Evolutionary conservation across 1,284 basidiomycete species (phyloP), one percentile per base, ranked within the genome.

Genomic region (Puccinia triticina): DNA sequence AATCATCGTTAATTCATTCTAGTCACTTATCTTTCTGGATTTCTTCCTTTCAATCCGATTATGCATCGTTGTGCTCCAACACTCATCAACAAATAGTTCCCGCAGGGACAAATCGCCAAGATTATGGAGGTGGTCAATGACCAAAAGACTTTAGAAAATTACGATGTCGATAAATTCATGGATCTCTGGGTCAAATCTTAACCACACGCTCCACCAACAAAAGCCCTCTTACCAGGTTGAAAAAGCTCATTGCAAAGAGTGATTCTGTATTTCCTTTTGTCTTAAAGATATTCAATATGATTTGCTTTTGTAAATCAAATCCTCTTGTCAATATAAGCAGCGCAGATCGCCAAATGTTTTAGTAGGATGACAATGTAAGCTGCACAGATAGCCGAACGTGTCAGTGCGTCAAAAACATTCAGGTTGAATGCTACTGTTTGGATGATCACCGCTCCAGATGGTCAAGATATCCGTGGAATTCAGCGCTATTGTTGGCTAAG

Each of bases 111-210:
- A 66, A 48, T 81, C 37, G 57, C 14, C 37, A 81, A 66, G 32
- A 81, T 81, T 21, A 50, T 74, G 26, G 55, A 73, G 40, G 79
- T 74, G 21, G 69, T 81, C 40, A 74, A 74, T 50, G 79, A 81
- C 73, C 79, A 81, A 66, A 46, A 74, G 43, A 74, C 37, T 21
- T 74, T 81, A 34, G 79, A 81, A 34, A 48, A 40, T 26, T 46
- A 64, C 34, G 71, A 59, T 37, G 79, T 81, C 46, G 40, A 81
- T 32, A 50, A 55, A 34, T 81, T 81, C 72, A 81, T 74, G 69
- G 79, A 81, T 66, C 69, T 81, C 34, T 81, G 79, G 79, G 69
- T 66, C 48, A 81, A 81, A 59, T 61, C 40, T 2, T 81, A 50
- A 81, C 16, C 18, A 26, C 29, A 61, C 14, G 10, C 12, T 2